A percentile compares a stretch with the other conserved stretches of the same genome.
phyloP scores from a whole-genome alignment of 2,329 filamentous ascomycete genomes.

The Sclerotinia glacialis region DNA sequence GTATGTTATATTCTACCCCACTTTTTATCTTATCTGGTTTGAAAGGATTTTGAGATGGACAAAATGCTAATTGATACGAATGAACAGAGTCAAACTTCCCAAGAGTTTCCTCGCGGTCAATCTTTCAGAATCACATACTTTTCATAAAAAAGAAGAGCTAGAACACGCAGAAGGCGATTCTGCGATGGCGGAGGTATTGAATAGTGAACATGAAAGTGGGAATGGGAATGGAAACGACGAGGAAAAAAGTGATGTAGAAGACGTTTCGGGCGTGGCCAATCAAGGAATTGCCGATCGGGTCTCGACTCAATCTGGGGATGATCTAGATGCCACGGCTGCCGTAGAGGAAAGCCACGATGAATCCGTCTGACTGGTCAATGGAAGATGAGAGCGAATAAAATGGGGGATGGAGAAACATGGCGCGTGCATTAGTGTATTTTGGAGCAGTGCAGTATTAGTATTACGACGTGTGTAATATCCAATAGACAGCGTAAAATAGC shows the following conservation, averaged over 20 bases:
- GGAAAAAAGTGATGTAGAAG: neutral
- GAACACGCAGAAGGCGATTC: slow-evolving; percentile 1
- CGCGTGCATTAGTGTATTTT: neutral
- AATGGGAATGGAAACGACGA: neutral
- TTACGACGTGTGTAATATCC: neutral
- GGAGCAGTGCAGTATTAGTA: no score
- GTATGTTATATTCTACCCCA: slow-evolving; percentile 49
- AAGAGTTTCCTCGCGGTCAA: slow-evolving; percentile 42
- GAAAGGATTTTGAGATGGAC: neutral
- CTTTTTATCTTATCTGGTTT: neutral
- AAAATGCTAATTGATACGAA: slow-evolving; percentile 3
- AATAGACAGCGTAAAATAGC: neutral
- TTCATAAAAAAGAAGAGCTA: slow-evolving; percentile 37
- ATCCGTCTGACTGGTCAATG: slow-evolving; percentile 4
- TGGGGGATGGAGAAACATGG: slow-evolving; percentile 1
- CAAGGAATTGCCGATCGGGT: neutral
- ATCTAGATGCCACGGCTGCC: neutral
- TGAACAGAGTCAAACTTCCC: slow-evolving; percentile 39
- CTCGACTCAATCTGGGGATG: neutral
- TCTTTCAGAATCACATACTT: slow-evolving; percentile 40
- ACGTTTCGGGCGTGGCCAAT: neutral
- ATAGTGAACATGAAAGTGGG: neutral
- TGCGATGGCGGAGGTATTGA: slow-evolving; percentile 2
- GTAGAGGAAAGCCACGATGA: neutral
- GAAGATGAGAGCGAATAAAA: slow-evolving; percentile 1